Evolutionary conservation across 1,139 yeast genomes (phyloP), one percentile per base, ranked within the genome.

Genomic region (Geotrichum macrosporum): DNA sequence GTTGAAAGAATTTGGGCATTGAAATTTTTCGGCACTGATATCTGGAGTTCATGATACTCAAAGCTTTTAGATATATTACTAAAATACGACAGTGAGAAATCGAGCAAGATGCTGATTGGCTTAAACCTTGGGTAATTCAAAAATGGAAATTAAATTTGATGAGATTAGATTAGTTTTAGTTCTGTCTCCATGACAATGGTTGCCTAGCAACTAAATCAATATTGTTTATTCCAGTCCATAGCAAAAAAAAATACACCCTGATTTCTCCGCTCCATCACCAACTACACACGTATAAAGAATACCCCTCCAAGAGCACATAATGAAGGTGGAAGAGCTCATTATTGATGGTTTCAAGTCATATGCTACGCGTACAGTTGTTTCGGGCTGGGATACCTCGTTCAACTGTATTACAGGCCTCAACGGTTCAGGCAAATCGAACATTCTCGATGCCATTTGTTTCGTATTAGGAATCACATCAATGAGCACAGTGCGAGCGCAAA

Each of bases 341-440:
- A 82, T 94, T 47, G 98, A 94, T 67, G 99, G 99, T 41, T 94
- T 94, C 76, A 94, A 94, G 69, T 88, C 96, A 24, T 94, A 94
- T 60, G 96, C 97, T 19, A 84, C 95, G 1, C 84, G 98, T 71
- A 92, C 98, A 0, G 97, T 89, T 34, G 86, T 94, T 24, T 78
- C 95, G 1, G 86, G 82, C 27, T 94, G 98, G 97, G 98, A 94
- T 65, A 77, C 87, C 1, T 95, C 84, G 66, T 94, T 94, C 68
- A 94, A 94, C 68, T 96, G 98, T 58, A 92, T 94, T 62, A 94
- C 99, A 0, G 98, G 99, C 9, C 74, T 92, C 50, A 94, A 94
- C 64, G 99, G 99, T 10, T 87, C 96, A 0, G 99, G 98, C 9
- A 94, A 92, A 62, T 88, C 96, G 18, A 92, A 92, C 65, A 88